A percentile compares a stretch with the other conserved stretches of the same genome.
phyloP scores from a whole-genome alignment of 2,329 filamentous ascomycete genomes.

The Furcasterigmium furcatum region DNA sequence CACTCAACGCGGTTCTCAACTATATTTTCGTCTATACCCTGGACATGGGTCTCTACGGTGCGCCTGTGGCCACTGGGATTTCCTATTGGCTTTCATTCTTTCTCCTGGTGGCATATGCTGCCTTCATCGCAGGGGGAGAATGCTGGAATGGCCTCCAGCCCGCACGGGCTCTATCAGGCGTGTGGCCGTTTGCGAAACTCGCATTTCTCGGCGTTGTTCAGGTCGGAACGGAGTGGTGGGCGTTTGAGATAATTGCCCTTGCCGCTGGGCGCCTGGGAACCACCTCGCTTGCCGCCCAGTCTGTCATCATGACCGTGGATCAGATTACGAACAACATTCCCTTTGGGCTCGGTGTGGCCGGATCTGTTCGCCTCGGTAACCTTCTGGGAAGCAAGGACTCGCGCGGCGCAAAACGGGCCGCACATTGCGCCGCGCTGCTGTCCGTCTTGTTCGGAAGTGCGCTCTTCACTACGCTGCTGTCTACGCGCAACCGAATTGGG shows the following conservation, averaged over 20 bases:
- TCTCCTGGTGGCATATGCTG: conserved; percentile 69
- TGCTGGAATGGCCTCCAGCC: conserved; percentile 76
- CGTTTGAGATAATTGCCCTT: conserved; percentile 85
- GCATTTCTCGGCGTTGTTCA: conserved; percentile 76
- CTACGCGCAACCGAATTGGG: conserved; percentile 69
- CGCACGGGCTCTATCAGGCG: conserved; percentile 60
- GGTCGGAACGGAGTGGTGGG: conserved; percentile 92
- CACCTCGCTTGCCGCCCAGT: conserved; percentile 75
- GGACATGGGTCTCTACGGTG: conserved; percentile 70
- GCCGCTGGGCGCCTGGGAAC: conserved; percentile 79
- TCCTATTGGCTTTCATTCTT: conserved; percentile 84
- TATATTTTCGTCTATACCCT: conserved; percentile 75
- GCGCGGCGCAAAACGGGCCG: conserved; percentile 64
- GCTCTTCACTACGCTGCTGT: conserved; percentile 68
- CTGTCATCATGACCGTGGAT: conserved; percentile 86
- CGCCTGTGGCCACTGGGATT: conserved; percentile 77
- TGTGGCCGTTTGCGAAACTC: conserved; percentile 68
- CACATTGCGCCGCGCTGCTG: conserved; percentile 71
- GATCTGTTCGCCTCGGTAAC: conserved; percentile 75
- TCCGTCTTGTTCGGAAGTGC: conserved; percentile 65
- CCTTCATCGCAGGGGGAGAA: conserved; percentile 66
- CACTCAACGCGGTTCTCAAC: conserved; percentile 77
- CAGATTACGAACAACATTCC: conserved; percentile 83
- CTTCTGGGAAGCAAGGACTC: conserved; percentile 68
- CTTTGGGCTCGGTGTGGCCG: conserved; percentile 81